phyloP scores from a whole-genome alignment of 345 rosid species.

The Hibiscus mutabilis region DNA sequence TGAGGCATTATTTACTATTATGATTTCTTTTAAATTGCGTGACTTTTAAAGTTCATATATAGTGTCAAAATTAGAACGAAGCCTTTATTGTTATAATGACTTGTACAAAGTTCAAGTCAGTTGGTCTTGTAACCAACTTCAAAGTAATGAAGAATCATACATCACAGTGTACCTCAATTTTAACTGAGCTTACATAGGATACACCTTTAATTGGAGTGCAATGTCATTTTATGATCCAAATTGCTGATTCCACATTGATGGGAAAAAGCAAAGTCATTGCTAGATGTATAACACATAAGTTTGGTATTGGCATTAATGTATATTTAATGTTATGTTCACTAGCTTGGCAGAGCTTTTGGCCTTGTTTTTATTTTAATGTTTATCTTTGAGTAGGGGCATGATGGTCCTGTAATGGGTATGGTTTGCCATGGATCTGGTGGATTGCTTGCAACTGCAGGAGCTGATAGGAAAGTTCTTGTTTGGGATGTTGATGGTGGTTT shows the following conservation, averaged over 20 bases:
- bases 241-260: neutral
- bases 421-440: slow-evolving; percentile 94
- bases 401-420: slow-evolving; percentile 90
- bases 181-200: neutral
- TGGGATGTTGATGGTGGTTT: slow-evolving; percentile 99
- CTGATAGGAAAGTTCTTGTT: slow-evolving; percentile 92
- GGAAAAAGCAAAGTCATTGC: neutral
- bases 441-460: slow-evolving; percentile 90
- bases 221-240: neutral
- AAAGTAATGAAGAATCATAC: neutral
- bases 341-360: neutral
- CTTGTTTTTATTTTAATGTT: neutral
- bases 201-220: neutral
- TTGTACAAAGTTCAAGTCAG: no score
- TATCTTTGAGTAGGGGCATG: slow-evolving; percentile 58
- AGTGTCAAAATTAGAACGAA: neutral
- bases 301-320: no score
- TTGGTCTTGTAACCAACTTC: no score
- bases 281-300: no score
- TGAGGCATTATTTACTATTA: no score
- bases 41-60: no score
- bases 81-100: neutral
- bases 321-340: neutral
- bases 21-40: no score
- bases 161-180: neutral